Evolutionary conservation across 2,329 filamentous ascomycete genomes (phyloP), one percentile per base, ranked within the genome.

Genomic region (Pseudofabraea citricarpa): DNA sequence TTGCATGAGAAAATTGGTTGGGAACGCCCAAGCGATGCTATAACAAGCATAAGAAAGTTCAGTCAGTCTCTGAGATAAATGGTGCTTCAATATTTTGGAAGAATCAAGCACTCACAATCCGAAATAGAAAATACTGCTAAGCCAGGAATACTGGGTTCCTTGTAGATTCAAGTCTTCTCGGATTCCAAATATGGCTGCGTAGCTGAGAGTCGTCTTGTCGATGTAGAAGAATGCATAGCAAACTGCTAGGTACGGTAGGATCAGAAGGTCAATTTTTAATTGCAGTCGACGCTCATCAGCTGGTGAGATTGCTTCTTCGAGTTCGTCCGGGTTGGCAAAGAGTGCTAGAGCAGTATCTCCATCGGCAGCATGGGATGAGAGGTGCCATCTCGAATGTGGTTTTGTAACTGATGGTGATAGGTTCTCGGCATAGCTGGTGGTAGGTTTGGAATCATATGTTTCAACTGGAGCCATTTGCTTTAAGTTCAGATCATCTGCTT

Each of bases 131-230:
- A 77, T 69, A 45, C 66, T 44, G 9, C 35, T 37, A 0, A 77
- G 61, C 69, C 73, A 78, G 46, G 60, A 71, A 48, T 77, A 78
- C 48, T 76, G 61, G 0, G 67, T 68, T 0, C 74, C 73, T 31
- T 67, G 63, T 1, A 78, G 61, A 13, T 72, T 53, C 4, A 78
- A 59, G 50, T 80, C 75, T n/a, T 78, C 68, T 18, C 65, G 60
- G 37, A 80, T 76, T 0, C 74, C 74, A 50, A 79, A 78, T 20
- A 80, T 74, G 3, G 76, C 75, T 0, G 77, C 75, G 51, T 78
- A 79, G 20, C 65, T 70, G 12, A 75, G 54, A 0, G 68, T 75
- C 0, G 71, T 75, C 63, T 75, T 56, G 18, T 56, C 49, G 31
- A 53, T 48, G 38, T 50, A 46, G 21, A 65, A 65, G 55, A 76